Base-by-base conservation (phyloP, 2,329 filamentous ascomycete species). In the Cordyceps militaris region DNA sequence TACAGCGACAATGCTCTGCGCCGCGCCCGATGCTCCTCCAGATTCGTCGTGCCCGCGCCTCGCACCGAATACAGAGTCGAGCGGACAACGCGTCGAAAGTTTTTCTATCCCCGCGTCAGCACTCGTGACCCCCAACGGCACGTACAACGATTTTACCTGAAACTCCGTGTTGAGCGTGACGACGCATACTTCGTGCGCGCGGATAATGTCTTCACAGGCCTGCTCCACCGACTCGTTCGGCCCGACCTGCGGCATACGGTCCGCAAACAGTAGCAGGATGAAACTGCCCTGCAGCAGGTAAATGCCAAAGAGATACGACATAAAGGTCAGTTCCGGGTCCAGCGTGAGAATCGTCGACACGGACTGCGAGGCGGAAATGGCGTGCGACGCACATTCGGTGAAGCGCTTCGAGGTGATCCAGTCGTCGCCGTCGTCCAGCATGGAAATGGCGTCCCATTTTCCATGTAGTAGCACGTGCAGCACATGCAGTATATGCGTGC, bases 31-130 rank as follows among this genome's bases (percentile, higher is more conserved):
- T 74, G 73, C 63, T 78, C 75, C 49, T 75, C 73, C 64, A 70
- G 70, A 23, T 74, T 70, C 14, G 70, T 69, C 43, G 69, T 68
- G 14, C 71, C 71, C 10, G 69, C 66, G 13, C 74, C 72, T n/a
- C 73, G 72, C 2, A 76, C 76, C 59, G 74, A 73, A 50, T 77
- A 76, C n/a, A 79, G 64, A 13, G 76, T 77, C 2, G 74, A 76
- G 10, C 76, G 67, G 60, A 82, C 71, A 0, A 82, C 78, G 61
- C 79, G 79, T 30, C 79, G 73, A 63, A 82, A 82, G 61, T 81
- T 80, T 67, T 78, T 75, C 76, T 80, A 57, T 24, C n/a, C n/a
- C 28, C 9, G n/a, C 11, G 46, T 49, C 28, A 52, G 49, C 34
- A n/a, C 24, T 49, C n/a, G 10, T 38, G 23, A 13, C 19, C 21